Base-by-base conservation (phyloP, 768 basidiomycete species). In the Scleroderma citrinum region DNA sequence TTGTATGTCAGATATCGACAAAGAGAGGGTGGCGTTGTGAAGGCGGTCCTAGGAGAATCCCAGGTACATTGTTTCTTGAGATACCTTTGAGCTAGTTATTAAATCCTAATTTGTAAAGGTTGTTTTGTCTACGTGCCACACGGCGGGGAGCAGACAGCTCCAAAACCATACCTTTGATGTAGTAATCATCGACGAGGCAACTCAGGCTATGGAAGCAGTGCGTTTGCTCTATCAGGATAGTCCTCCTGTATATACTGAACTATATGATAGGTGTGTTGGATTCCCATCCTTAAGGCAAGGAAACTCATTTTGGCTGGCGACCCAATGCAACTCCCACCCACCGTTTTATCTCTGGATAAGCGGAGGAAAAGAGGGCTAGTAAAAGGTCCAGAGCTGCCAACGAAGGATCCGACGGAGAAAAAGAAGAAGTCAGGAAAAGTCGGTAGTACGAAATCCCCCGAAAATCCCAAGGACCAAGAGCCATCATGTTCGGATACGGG, bases 121-220 rank as follows among this genome's bases (percentile, higher is more conserved):
- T 35, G 89, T 98, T 1, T 68, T 98, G 11, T 85, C 93, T 2
- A 99, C 96, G 3, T 98, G 95, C 56, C 94, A 98, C 71, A 88
- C 92, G 12, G 81, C 95, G 5, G 96, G 95, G 1, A 85, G 88
- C 3, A 71, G 86, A 19, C 91, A 94, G 55, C 68, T 98, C 7
- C 76, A 78, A 37, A 80, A 85, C 51, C 76, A 83, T 48, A 68
- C 76, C 2, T 99, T 99, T 59, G 96, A 99, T 61, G 87, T 95
- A 0, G 81, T 93, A 11, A 86, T 99, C 40, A 94, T 99, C 47
- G 96, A 99, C 56, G 96, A 99, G 69, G 96, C 96, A 0, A 97
- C 96, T 0, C 96, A 98, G 65, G 95, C 94, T 3, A 61, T 96
- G 13, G 95, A 99, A 69, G 92, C 93, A 8, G 26, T 29, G 26